A percentile compares a stretch with the other conserved stretches of the same genome.
These are phyloP conservation scores for Elymus sibiricus DNA, from an alignment of 176 grass and related monocot species.

Conservation along the genomic window DNA sequence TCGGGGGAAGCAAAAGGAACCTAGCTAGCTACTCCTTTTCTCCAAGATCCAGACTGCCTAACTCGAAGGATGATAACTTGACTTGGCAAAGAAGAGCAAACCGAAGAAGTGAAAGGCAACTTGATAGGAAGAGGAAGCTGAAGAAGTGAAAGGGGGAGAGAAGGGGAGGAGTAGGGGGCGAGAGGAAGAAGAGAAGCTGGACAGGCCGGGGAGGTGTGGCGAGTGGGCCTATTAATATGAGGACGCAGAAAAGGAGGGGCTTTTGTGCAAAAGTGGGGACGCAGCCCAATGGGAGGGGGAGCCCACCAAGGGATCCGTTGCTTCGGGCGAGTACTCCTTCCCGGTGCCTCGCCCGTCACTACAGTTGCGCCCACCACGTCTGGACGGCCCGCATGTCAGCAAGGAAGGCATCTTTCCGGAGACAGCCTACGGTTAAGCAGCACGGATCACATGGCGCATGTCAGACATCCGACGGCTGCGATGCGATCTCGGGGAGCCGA, in stretches of 20 bases:
- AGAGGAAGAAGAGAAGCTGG: background rate
- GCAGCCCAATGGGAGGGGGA: slow-evolving; percentile 15
- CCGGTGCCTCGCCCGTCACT: background rate
- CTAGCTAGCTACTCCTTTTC: slow-evolving; percentile 12
- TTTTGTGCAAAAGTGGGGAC: slow-evolving; percentile 35
- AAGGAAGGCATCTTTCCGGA: background rate
- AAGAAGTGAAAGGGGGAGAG: background rate
- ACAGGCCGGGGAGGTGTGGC: background rate
- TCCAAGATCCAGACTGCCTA: slow-evolving; percentile 11
- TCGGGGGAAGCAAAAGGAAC: slow-evolving; percentile 9
- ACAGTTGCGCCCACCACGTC: fast-evolving
- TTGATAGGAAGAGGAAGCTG: background rate
- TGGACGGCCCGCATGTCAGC: fast-evolving
- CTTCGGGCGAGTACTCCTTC: background rate
- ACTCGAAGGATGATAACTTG: slow-evolving; percentile 5
- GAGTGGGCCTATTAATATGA: slow-evolving; percentile 37
- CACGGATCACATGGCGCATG: slow-evolving; percentile 53
- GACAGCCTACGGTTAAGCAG: background rate
- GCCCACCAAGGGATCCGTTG: slow-evolving; percentile 7
- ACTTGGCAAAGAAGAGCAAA: background rate
- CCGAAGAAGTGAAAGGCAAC: background rate
- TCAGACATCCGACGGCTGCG: slow-evolving; percentile 47
- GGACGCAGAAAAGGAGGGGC: slow-evolving; percentile 23
- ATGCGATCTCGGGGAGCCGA: slow-evolving; percentile 3
- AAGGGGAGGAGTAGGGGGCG: background rate